Evolutionary conservation across 1,139 yeast genomes (phyloP).

Genomic region (Magnusiomyces paraingens): DNA sequence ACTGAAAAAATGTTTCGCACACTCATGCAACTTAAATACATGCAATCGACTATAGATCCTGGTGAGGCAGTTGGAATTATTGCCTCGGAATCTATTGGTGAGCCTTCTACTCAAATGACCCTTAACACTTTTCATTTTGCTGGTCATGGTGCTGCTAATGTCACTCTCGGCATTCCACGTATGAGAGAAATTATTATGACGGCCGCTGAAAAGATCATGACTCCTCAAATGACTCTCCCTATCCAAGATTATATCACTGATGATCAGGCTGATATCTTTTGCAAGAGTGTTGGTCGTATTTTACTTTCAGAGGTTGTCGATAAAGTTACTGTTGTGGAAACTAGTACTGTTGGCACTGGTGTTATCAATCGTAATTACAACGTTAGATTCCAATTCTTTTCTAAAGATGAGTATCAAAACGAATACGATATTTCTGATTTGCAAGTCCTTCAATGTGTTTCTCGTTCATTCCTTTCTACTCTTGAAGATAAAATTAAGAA

Average conservation of each 20-base stretch:
- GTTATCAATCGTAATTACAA: conserved; percentile 63
- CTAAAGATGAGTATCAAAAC: conserved; percentile 66
- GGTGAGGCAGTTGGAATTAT: conserved; percentile 99
- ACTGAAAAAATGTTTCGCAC: conserved; percentile 90
- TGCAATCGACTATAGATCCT: conserved; percentile 91
- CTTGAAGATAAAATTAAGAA: conserved; percentile 69
- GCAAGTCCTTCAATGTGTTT: conserved; percentile 66
- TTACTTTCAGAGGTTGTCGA: conserved; percentile 85
- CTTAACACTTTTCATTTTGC: conserved; percentile 99
- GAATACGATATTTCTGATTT: conserved; percentile 85
- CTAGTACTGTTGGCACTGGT: conserved; percentile 56
- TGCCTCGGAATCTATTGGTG: conserved; percentile 98
- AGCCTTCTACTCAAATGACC: conserved; percentile 99
- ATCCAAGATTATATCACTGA: conserved; percentile 71
- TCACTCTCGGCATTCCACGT: conserved; percentile 99
- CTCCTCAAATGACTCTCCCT: conserved; percentile 97
- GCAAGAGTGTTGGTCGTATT: conserved; percentile 83
- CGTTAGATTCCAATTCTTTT: conserved; percentile 68
- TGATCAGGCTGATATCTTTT: conserved; percentile 85
- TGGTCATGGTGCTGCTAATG: conserved; percentile 99
- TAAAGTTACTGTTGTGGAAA: conserved; percentile 74
- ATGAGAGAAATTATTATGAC: conserved; percentile 99
- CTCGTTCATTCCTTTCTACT: conserved; percentile 55
- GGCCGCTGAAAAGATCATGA: conserved; percentile 88
- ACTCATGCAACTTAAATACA: conserved; percentile 95